phyloP scores from a whole-genome alignment of 257 asterid species.

The Salvia splendens region DNA sequence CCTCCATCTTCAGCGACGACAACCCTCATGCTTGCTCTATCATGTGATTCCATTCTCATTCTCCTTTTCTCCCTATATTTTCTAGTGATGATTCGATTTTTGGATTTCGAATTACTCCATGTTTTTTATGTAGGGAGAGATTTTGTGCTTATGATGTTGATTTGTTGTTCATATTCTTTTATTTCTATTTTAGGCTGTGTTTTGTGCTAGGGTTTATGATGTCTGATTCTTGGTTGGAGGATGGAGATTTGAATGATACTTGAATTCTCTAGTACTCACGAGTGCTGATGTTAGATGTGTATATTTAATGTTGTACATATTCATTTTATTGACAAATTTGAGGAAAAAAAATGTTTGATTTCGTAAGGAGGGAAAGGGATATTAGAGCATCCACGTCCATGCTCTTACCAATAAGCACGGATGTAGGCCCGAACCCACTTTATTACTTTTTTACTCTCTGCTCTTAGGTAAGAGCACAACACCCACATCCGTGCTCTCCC shows the following conservation, averaged over 20 bases:
- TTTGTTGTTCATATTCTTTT: neutral
- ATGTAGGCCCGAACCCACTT: too few relatives aligned
- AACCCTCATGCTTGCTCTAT: conserved; percentile 87
- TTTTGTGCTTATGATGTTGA: neutral
- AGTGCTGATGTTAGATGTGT: neutral
- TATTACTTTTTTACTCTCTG: too few relatives aligned
- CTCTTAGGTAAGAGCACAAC: too few relatives aligned
- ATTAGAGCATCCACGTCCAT: too few relatives aligned
- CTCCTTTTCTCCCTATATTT: neutral
- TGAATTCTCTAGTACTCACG: neutral
- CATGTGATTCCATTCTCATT: conserved; percentile 45
- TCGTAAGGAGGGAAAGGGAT: neutral
- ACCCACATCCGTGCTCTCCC: too few relatives aligned
- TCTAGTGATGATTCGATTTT: neutral
- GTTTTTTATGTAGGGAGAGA: neutral
- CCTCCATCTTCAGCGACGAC: conserved; percentile 89
- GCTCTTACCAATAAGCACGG: too few relatives aligned
- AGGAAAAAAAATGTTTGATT: neutral
- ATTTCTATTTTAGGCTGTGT: too few relatives aligned
- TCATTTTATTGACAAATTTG: neutral
- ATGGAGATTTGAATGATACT: neutral
- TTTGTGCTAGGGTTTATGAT: neutral
- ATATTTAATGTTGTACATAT: neutral
- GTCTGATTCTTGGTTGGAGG: neutral
- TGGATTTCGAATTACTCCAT: too few relatives aligned